Evolutionary conservation across 306 rosid species (phyloP).

Genomic region (Castanospermum australe): DNA sequence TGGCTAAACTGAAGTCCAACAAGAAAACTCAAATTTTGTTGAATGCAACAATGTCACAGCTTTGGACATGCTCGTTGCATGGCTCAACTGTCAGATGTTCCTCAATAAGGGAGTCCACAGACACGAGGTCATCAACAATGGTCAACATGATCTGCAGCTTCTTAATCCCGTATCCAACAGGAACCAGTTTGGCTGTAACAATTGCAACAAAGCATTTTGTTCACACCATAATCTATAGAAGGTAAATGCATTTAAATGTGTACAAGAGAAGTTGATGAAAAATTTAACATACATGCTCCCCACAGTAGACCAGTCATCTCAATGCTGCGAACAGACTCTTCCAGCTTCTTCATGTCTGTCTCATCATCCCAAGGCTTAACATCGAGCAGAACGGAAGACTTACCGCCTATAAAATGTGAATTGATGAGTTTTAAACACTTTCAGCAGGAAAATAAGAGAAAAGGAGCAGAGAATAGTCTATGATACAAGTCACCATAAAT

Average conservation of each 20-base stretch:
- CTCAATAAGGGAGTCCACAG: slow-evolving; percentile 75
- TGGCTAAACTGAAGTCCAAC: slow-evolving; percentile 28
- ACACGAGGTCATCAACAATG: slow-evolving; percentile 83
- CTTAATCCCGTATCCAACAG: slow-evolving; percentile 92
- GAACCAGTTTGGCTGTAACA: slow-evolving; percentile 69
- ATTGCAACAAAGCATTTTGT: background rate
- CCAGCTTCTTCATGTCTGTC: slow-evolving; percentile 93
- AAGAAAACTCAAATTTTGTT: slow-evolving; percentile 68
- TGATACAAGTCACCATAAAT: background rate
- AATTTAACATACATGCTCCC: slow-evolving; percentile 81
- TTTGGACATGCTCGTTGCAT: slow-evolving; percentile 65
- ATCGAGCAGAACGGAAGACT: slow-evolving; percentile 82
- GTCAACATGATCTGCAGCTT: slow-evolving; percentile 86
- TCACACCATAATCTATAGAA: background rate
- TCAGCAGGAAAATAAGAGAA: background rate
- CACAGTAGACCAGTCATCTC: slow-evolving; percentile 76
- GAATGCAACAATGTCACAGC: slow-evolving; percentile 95
- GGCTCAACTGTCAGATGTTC: slow-evolving; percentile 77
- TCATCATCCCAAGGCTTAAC: slow-evolving; percentile 98
- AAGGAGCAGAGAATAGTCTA: background rate
- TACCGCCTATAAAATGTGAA: slow-evolving; percentile 59
- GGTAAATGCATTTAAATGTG: background rate
- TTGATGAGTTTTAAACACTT: background rate
- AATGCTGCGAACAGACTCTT: slow-evolving; percentile 78
- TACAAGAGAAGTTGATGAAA: background rate